Evolutionary conservation across 306 rosid species (phyloP), one percentile per base, ranked within the genome.

Genomic region (Ceratonia siliqua): DNA sequence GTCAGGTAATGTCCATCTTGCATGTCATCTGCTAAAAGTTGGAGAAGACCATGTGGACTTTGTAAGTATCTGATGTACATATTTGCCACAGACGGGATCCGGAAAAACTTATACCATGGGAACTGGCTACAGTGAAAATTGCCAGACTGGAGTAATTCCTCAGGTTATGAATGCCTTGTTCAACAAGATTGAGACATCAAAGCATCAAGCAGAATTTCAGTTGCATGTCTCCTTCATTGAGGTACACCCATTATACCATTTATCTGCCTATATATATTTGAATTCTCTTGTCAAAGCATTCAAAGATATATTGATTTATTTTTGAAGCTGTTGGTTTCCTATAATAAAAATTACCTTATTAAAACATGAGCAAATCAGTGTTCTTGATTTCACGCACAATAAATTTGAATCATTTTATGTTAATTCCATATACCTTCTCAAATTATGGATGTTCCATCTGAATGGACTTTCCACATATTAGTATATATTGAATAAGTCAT

Each of bases 71-170:
- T 76, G 61, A 75, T 39, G 6, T 58, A 4, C 57, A 57, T 61
- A 32, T 57, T 17, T 82, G 75, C 79, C 82, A 76, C 90, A 91
- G 97, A 91, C 97, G 35, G 97, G 97, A 76, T 87, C 97, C 3
- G 97, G 97, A 78, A 91, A 91, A 88, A 91, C 97, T 0, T 91
- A 91, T 77, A 91, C 97, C 42, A 91, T 91, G 97, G 97, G 97
- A 69, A 91, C 94, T 68, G 93, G 92, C 79, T 87, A 65, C 27
- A 83, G 75, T 73, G 94, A 87, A 68, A 79, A 77, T 79, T 80
- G 70, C 72, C 85, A 61, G 75, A 79, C 57, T 30, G 92, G 97
- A 46, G 66, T 89, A 73, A 84, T 87, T 79, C 94, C 92, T 64
- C 87, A 81, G 78, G 94, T 81, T 79, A 91, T 91, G 94, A 81